Evolutionary conservation across 495 filamentous ascomycete genomes (phyloP).

Genomic region (Penicillium bialowiezense): DNA sequence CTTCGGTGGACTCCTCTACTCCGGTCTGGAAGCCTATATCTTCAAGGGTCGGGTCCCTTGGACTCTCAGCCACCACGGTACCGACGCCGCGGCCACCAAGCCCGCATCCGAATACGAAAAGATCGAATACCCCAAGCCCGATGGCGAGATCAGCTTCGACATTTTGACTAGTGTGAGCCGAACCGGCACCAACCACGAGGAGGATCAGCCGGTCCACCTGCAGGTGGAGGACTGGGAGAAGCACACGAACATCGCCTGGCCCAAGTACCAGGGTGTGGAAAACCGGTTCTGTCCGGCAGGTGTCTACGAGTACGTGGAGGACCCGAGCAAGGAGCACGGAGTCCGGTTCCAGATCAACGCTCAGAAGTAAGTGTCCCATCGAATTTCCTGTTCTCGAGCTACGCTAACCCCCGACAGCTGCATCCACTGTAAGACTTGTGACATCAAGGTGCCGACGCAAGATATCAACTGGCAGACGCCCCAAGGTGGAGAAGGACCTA

Average conservation of each 20-base stretch:
- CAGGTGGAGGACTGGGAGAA: conserved; percentile 92
- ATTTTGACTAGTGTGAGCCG: conserved; percentile 91
- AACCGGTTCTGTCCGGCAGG: conserved; percentile 99
- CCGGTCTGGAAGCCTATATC: conserved; percentile 85
- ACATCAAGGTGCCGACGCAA: conserved; percentile 95
- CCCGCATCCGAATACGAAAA: conserved; percentile 73
- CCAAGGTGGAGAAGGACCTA: conserved; percentile 93
- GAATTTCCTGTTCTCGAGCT: too few species aligned
- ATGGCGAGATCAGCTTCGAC: conserved; percentile 91
- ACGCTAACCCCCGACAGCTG: conserved; percentile 59
- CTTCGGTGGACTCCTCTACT: conserved; percentile 88
- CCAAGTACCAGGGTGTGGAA: conserved; percentile 87
- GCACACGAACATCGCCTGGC: conserved; percentile 79
- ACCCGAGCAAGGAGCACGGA: conserved; percentile 73
- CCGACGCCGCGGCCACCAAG: conserved; percentile 68
- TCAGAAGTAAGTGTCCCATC: conserved; percentile 73
- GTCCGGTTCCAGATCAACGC: conserved; percentile 97
- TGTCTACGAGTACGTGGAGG: conserved; percentile 98
- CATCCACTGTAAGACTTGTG: conserved; percentile 99
- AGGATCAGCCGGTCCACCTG: conserved; percentile 95
- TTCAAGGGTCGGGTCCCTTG: conserved; percentile 84
- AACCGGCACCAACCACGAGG: conserved; percentile 97
- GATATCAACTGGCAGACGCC: conserved; percentile 97
- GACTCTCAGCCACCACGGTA: conserved; percentile 82
- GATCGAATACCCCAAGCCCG: conserved; percentile 96